Base-by-base conservation (phyloP, 2,329 filamentous ascomycete genomes). In the Fusarium sp. region DNA sequence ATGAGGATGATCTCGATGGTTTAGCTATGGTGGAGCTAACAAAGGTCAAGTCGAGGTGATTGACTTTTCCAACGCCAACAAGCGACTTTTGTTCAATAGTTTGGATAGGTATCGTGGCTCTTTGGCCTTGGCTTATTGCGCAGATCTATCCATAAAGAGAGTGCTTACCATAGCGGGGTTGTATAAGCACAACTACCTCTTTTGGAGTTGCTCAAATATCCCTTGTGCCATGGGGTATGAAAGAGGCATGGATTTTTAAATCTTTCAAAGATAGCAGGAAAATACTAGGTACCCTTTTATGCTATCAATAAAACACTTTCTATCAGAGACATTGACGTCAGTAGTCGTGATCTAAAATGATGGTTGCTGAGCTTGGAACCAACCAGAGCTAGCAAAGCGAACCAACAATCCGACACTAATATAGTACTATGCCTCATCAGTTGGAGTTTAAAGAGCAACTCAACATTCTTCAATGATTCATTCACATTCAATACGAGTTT, bases 71-170 rank as follows among this genome's bases (percentile, higher is more conserved):
- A 36, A 34, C 17, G 26, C 39, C 39, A 60, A 34, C 7, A 17
- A 28, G 22, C 24, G 26, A 19, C 40, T 11, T 44, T 47, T 39
- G 19, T 34, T 24, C 28, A 44, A 5, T 38, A 28, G 46, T 17
- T 38, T n/a, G 31, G 57, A n/a, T 39, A 39, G 21, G 24, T 11
- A 11, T 17, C 11, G 19, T 31, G 24, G n/a, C 9, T 56, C 19
- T 31, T 42, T 36, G 40, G 21, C 34, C n/a, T 21, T 42, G n/a
- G 22, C 53, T 38, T 43, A 24, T 26, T 24, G 31, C 10, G 56
- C 21, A 53, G 47, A 62, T 62, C 60, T 59, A 42, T 42, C 42
- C 60, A 17, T 34, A 45, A 40, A 65, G 46, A 53, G 36, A 52
- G 47, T 53, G 46, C 53, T 60, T 33, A 52, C 34, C 28, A 19